Base-by-base conservation (phyloP, 495 filamentous ascomycete species). In the Peziza echinospora region DNA sequence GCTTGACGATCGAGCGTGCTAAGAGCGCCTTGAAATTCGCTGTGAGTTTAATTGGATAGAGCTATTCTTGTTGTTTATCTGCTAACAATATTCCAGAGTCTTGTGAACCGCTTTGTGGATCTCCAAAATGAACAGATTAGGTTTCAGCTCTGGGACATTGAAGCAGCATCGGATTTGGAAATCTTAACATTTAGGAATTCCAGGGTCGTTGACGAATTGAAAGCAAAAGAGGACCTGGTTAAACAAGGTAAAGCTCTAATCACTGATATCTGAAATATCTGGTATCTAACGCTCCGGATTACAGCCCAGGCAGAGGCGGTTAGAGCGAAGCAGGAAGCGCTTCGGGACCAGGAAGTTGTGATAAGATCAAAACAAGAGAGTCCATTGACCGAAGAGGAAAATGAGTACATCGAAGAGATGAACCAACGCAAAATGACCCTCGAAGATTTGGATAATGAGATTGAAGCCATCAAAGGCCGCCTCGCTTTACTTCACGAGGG, bases 401-500 rank as follows among this genome's bases (percentile, higher is more conserved):
- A 54, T 21, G 59, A 60, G 30, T 56, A 66, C 43, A 47, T 70
- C 21, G 22, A 49, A 10, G 47, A 44, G 54, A 28, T 75, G 30
- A 51, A 52, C 22, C 51, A 71, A 24, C 30, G 30, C 19, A 62
- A 65, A 4, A 65, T 71, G 48, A 67, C 67, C 1, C 51, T 71
- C 2, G 80, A 83, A 48, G 69, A 77, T 7, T 62, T 93, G 8
- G 72, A 85, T 21, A 64, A 67, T 2, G 79, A 89, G 17, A 83
- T 94, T 51, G 71, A 73, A 26, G 76, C 79, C 2, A 76, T 82
- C 60, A 65, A 72, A 51, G 75, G 77, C 9, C 76, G 79, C 40
- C 71, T 96, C 6, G 76, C 82, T 25, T 68, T 87, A 23, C 78
- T 87, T 23, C 77, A 87, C 45, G 84, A 77, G 30, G 80, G 78